These are phyloP conservation scores for Paecilomyces niveus DNA, from an alignment of 2,329 filamentous ascomycete species.

Conservation along the genomic window DNA sequence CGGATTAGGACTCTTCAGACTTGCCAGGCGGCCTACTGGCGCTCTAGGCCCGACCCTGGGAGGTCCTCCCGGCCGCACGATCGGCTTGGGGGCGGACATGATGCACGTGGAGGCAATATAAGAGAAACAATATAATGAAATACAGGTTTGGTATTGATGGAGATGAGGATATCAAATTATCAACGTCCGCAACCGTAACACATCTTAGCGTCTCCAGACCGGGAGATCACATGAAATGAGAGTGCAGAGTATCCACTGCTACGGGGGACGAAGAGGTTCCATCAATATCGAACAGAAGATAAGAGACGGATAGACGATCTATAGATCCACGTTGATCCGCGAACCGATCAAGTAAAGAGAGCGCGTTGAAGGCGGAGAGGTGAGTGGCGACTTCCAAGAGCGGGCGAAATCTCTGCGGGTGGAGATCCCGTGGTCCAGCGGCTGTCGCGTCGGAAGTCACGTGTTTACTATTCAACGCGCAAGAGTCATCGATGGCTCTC, in stretches of 20 bases:
- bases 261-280: neutral
- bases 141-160: neutral
- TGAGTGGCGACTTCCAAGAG: neutral
- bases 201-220: neutral
- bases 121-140: neutral
- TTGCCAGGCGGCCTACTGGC: constrained; percentile 31
- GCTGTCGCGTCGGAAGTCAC: constrained; percentile 4
- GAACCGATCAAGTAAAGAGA: neutral
- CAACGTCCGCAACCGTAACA: neutral
- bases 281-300: neutral
- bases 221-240: neutral
- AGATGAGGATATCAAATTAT: neutral
- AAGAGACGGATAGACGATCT: neutral
- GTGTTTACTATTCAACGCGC: neutral
- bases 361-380: neutral
- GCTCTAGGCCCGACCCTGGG: constrained; percentile 17
- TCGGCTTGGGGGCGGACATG: constrained; percentile 28
- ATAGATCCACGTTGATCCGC: neutral
- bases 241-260: neutral
- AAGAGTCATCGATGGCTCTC: neutral
- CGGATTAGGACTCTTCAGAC: constrained; percentile 29
- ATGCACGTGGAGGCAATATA: constrained; percentile 1
- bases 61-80: constrained; percentile 22
- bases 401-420: constrained; percentile 1
- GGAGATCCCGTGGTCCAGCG: constrained; percentile 9